Evolutionary conservation across 2,329 filamentous ascomycete genomes (phyloP).

Genomic region (Cladophialophora psammophila): DNA sequence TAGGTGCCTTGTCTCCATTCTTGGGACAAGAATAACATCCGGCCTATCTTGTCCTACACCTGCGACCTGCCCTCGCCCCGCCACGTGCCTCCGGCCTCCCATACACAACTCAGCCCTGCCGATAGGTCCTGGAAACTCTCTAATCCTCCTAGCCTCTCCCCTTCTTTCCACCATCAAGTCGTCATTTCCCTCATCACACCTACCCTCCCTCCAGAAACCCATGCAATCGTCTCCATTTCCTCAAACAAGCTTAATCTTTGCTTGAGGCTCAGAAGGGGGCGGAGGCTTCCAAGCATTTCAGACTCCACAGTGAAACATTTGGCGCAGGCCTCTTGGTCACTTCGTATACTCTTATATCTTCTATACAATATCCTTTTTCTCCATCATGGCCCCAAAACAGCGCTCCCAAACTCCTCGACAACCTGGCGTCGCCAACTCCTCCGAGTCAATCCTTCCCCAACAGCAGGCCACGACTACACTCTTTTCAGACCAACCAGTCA

Average conservation of each 20-base stretch:
- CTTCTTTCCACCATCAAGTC: conserved; percentile 38
- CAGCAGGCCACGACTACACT: conserved; percentile 28
- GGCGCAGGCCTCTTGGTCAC: conserved; percentile 35
- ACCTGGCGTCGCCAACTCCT: conserved; percentile 27
- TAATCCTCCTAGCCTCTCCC: conserved; percentile 33
- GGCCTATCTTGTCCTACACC: conserved; percentile 24
- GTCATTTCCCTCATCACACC: conserved; percentile 41
- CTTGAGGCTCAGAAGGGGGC: conserved; percentile 43
- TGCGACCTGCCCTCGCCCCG: conserved; percentile 25
- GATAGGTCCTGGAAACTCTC: conserved; percentile 31
- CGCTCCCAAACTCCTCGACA: conserved; percentile 38
- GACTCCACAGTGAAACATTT: conserved; percentile 40
- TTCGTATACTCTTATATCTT: conserved; percentile 39
- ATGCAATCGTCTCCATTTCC: conserved; percentile 37
- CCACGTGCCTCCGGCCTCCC: conserved; percentile 35
- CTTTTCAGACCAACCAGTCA: conserved; percentile 28
- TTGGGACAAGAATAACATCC: conserved; percentile 36
- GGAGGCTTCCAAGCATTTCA: conserved; percentile 40
- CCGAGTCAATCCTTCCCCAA: conserved; percentile 28
- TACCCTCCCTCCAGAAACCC: conserved; percentile 32
- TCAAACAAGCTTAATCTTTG: conserved; percentile 41
- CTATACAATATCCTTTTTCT: conserved; percentile 35
- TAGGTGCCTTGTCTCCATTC: conserved; percentile 22
- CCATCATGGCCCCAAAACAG: conserved; percentile 40
- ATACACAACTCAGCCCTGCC: conserved; percentile 35